Conservation (phyloP, 495 filamentous ascomycete genomes). For the Lasiosphaeria miniovina region DNA sequence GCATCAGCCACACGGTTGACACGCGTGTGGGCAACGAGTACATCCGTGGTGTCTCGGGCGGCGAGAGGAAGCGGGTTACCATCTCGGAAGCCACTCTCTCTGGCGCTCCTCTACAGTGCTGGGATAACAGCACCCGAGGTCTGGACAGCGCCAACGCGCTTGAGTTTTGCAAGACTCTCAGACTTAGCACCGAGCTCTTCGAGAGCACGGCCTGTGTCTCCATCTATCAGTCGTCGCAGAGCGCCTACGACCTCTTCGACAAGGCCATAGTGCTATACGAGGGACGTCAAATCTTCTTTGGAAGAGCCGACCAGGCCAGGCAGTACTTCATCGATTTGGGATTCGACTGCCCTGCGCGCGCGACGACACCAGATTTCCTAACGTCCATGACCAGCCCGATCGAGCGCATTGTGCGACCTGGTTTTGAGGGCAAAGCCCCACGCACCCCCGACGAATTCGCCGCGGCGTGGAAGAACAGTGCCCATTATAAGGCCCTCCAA, state of each 20-base stretch:
- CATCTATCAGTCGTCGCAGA: slow-evolving; percentile 80
- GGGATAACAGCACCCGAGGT: slow-evolving; percentile 82
- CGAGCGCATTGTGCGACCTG: slow-evolving; percentile 61
- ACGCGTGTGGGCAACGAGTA: slow-evolving; percentile 79
- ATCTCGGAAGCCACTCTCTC: slow-evolving; percentile 71
- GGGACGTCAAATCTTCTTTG: slow-evolving; percentile 81
- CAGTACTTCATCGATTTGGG: slow-evolving; percentile 72
- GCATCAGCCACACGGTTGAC: slow-evolving; percentile 71
- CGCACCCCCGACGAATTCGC: slow-evolving; percentile 78
- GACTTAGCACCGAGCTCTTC: slow-evolving; percentile 62
- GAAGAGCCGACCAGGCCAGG: slow-evolving; percentile 57
- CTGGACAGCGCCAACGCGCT: slow-evolving; percentile 77
- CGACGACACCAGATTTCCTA: slow-evolving; percentile 76
- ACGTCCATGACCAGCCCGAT: slow-evolving; percentile 72
- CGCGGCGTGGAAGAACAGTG: slow-evolving; percentile 67
- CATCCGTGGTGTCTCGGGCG: slow-evolving; percentile 75
- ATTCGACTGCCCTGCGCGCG: slow-evolving; percentile 67
- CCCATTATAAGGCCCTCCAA: slow-evolving; percentile 62
- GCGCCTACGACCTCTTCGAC: slow-evolving; percentile 75
- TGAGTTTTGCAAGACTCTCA: slow-evolving; percentile 72
- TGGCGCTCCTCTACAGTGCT: slow-evolving; percentile 69
- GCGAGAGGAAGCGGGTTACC: slow-evolving; percentile 79
- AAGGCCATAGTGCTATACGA: slow-evolving; percentile 78
- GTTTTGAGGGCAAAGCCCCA: slow-evolving; percentile 64
- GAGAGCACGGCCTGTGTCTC: slow-evolving; percentile 69